Base-by-base conservation (phyloP, 345 rosid genomes). In the Arabidopsis arenosa region DNA sequence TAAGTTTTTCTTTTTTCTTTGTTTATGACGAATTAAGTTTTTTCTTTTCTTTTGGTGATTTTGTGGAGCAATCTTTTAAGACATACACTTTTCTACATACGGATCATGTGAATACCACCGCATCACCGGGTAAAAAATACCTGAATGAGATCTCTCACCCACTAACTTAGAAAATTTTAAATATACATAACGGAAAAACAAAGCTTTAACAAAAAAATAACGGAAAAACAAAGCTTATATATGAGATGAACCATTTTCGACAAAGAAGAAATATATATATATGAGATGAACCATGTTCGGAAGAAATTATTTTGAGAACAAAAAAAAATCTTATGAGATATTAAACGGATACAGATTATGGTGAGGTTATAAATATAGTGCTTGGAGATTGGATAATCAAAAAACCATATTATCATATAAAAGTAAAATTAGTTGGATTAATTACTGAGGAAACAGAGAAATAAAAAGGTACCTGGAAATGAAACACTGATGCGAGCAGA, bases 401-500 rank as follows among this genome's bases (percentile, higher is more conserved):
- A 30, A 49, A 52, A 12, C 26, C 30, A 35, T 33, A 43, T 54
- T 18, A 18, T 15, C 41, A 68, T 53, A 62, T 6, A 35, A 44
- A 73, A 6, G 5, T 5, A 15, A n/a, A 5, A n/a, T 18, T 35
- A 59, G 6, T 56, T 36, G 41, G 12, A 66, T 18, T 18, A 18
- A 18, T 18, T 18, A 55, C 28, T 43, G 15, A 49, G 6, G 11
- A 63, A 32, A 68, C 5, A 6, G 12, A 30, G 40, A 68, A 55
- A 15, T n/a, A 4, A 13, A 41, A 21, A 15, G 62, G 28, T 64
- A 88, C 88, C 90, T 57, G 86, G 65, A 73, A 68, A 56, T 18
- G 84, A 60, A 69, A 72, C 30, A 43, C 36, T 65, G 80, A 36
- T 57, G 7, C 90, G 82, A 71, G 86, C 81, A 13, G 86, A 80